phyloP scores from a whole-genome alignment of 2,329 filamentous ascomycete genomes.

The Colletotrichum somersetense region DNA sequence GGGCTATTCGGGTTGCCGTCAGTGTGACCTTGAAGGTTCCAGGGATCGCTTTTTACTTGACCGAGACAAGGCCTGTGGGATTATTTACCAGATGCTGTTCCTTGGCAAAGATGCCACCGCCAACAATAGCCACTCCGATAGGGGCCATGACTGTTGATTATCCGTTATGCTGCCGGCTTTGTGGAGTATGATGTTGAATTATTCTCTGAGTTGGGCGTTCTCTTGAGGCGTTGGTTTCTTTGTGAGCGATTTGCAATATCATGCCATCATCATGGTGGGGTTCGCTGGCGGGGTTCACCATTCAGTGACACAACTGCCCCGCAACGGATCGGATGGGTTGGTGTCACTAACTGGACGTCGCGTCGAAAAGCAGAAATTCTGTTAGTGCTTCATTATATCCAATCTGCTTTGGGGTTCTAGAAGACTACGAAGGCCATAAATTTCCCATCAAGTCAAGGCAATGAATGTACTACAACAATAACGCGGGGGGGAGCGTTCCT shows the following conservation, averaged over 20 bases:
- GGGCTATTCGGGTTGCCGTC: slow-evolving; percentile 53
- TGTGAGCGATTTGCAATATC: not conserved
- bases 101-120: slow-evolving; percentile 72
- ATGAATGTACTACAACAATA: no score
- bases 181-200: not conserved
- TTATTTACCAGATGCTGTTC: slow-evolving; percentile 67
- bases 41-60: not conserved
- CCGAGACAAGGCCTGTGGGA: not conserved
- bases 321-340: not conserved
- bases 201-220: not conserved
- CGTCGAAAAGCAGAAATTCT: no score
- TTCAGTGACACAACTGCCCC: slow-evolving; percentile 28
- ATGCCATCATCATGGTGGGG: slow-evolving; percentile 34
- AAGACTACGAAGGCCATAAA: no score
- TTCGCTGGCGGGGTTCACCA: slow-evolving; percentile 18
- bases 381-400: not conserved
- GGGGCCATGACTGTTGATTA: slow-evolving; percentile 50
- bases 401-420: no score
- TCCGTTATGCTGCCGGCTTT: not conserved
- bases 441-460: not conserved
- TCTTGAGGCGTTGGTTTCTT: not conserved
- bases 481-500: not conserved
- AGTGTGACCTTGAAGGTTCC: slow-evolving; percentile 11
- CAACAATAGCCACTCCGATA: slow-evolving; percentile 70
- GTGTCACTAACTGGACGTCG: not conserved